Percentiles rank a stretch among this genome's conserved stretches.
Conservation (phyloP, 345 rosid species). For the Rhodamnia argentea region DNA sequence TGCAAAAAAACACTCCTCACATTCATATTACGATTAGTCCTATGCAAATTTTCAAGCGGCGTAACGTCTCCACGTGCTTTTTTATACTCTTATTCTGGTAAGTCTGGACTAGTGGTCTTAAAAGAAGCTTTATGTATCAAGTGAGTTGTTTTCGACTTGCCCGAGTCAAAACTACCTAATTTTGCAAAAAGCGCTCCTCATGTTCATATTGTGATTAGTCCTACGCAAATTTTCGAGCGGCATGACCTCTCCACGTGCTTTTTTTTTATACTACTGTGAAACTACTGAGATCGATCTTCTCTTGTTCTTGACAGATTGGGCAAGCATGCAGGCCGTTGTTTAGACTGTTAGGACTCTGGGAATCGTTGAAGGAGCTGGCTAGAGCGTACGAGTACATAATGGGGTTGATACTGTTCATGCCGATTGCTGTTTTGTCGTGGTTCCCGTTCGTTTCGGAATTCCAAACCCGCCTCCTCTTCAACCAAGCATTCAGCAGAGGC, state of each 20-base stretch:
- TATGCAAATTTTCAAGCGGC: background rate
- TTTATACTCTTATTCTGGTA: too few species aligned
- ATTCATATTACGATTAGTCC: background rate
- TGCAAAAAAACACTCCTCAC: background rate
- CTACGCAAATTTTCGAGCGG: background rate
- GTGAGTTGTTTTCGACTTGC: background rate
- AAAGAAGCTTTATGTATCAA: background rate
- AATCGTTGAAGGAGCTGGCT: slow-evolving; percentile 75
- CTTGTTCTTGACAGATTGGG: background rate
- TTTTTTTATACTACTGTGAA: background rate
- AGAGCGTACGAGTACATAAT: slow-evolving; percentile 80
- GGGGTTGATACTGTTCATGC: slow-evolving; percentile 66
- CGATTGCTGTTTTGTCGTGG: slow-evolving; percentile 67
- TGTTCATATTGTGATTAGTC: background rate
- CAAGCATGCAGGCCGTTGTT: slow-evolving; percentile 20
- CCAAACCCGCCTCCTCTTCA: slow-evolving; percentile 85
- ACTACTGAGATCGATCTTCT: background rate
- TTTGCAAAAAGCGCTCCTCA: background rate
- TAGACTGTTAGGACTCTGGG: slow-evolving; percentile 56
- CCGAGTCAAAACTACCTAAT: accelerated
- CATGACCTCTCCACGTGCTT: background rate
- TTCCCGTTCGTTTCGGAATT: slow-evolving; percentile 86
- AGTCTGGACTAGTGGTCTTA: too few species aligned
- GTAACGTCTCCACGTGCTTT: background rate
- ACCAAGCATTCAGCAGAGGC: slow-evolving; percentile 95